Evolutionary conservation across 257 asterid species (phyloP), one percentile per base, ranked within the genome.

Genomic region (Anisodus tanguticus): DNA sequence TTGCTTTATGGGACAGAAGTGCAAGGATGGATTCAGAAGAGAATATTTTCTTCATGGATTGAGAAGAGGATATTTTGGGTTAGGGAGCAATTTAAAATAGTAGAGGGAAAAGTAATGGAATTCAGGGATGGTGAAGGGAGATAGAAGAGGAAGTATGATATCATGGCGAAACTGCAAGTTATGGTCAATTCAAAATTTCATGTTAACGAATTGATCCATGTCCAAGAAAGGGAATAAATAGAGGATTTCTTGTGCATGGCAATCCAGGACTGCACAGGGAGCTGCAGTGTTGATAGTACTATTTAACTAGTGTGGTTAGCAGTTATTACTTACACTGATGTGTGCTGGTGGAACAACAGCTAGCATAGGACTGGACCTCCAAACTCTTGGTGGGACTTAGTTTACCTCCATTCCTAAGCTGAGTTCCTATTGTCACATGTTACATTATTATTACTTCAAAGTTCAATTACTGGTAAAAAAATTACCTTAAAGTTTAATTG

Each of bases 1-100:
- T 71, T 71, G 80, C 60, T 49, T 11, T 22, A 74, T 49, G 80
- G 9, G 39, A 31, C 8, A 1, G 41, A 71, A 71, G 16, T 71
- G 60, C 78, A 16, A 39, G 54, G 53, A 9, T 72, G 41, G 60
- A 47, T 72, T 72, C 59, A 47, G 37, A 3, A 72, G 41, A 49
- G 60, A 71, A 71, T 45, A 9, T 67, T 67, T 67, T 67, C 49
- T 67, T n/a, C 49, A 67, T 67, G 47, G 74, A 13, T 19, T 47
- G 9, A 31, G 37, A 74, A 74, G 80, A 74, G 1, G 16, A 19
- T 47, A 13, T 49, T 49, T 49, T 49, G 62, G 54, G 41, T 6
- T 22, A 49, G 80, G 22, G 80, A 19, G 19, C 57, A 71, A n/a
- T n/a, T 71, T 17, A n/a, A 9, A 71, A 9, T 71, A 19, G 6